Conservation (phyloP, 164 flowering plant species). For the Vitis cinerea region DNA sequence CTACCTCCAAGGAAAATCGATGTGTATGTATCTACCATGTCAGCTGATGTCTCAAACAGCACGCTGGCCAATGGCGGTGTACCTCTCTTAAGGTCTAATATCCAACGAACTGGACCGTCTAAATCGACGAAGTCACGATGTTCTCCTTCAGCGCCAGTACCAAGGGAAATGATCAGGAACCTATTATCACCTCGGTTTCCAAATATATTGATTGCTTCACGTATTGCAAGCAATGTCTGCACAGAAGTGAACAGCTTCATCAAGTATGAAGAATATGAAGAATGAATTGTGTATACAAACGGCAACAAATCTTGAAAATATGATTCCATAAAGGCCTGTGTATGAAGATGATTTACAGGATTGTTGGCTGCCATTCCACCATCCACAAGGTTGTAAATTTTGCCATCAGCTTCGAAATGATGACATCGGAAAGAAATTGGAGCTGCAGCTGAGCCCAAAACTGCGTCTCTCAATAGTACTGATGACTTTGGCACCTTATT, state of each 20-base stretch:
- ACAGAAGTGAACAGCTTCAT: background rate
- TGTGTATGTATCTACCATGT: conserved; percentile 15
- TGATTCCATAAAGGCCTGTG: too few species aligned
- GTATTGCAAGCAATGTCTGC: conserved; percentile 15
- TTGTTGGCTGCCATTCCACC: conserved; percentile 12
- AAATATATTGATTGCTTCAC: conserved; percentile 7
- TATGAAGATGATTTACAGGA: conserved; percentile 6
- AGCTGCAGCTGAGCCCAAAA: background rate
- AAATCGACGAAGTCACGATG: too few species aligned
- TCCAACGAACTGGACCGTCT: too few species aligned
- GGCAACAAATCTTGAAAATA: background rate
- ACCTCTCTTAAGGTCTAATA: background rate
- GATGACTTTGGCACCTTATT: too few species aligned
- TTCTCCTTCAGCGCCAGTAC: too few species aligned
- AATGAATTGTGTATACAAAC: too few species aligned
- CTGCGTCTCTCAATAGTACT: too few species aligned
- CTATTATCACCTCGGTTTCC: background rate
- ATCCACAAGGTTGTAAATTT: background rate
- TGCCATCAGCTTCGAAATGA: background rate
- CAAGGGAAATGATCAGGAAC: too few species aligned
- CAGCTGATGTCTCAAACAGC: conserved; percentile 6
- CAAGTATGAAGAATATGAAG: too few species aligned
- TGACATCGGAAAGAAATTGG: background rate
- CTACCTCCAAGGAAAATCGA: conserved; percentile 7
- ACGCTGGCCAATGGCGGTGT: conserved; percentile 8